These are phyloP conservation scores for Mycena polygramma DNA, from an alignment of 768 basidiomycete species.

Conservation along the genomic window DNA sequence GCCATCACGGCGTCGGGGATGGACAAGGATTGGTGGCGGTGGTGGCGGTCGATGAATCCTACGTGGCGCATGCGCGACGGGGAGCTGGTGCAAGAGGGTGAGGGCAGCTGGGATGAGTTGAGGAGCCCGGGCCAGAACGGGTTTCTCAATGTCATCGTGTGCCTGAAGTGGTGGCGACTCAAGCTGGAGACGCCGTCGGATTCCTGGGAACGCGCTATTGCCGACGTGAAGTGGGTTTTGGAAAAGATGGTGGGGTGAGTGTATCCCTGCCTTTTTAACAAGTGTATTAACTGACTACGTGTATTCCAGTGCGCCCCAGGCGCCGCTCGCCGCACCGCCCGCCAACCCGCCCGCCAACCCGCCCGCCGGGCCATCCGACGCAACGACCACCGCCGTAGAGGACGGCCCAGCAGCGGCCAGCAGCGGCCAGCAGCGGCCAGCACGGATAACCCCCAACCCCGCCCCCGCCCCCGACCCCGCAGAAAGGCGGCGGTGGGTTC, in stretches of 20 bases:
- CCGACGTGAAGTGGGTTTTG: constrained; percentile 14
- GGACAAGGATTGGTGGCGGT: background rate
- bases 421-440: too few relatives aligned
- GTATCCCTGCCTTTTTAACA: background rate
- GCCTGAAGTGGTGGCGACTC: constrained; percentile 13
- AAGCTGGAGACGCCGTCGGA: background rate
- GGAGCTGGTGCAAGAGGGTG: constrained; percentile 8
- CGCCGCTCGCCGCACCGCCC: too few relatives aligned
- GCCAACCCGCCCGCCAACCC: too few relatives aligned
- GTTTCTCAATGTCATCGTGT: constrained; percentile 6
- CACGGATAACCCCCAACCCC: too few relatives aligned
- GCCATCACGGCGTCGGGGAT: background rate
- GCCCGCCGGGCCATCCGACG: too few relatives aligned
- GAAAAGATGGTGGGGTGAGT: background rate
- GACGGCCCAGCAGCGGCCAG: too few relatives aligned
- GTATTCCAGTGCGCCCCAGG: too few relatives aligned
- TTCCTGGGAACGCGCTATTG: background rate
- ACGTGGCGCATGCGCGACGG: constrained; percentile 1
- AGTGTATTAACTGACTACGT: too few relatives aligned
- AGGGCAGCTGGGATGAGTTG: constrained; percentile 8
- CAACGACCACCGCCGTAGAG: too few relatives aligned
- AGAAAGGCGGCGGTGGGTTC: too few relatives aligned
- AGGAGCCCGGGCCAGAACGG: constrained; percentile 15
- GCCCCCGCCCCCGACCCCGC: too few relatives aligned
- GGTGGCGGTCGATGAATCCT: constrained; percentile 19